Evolutionary conservation across 352 stramenopile species (phyloP).

Genomic region (Globisporangium apiculatum): DNA sequence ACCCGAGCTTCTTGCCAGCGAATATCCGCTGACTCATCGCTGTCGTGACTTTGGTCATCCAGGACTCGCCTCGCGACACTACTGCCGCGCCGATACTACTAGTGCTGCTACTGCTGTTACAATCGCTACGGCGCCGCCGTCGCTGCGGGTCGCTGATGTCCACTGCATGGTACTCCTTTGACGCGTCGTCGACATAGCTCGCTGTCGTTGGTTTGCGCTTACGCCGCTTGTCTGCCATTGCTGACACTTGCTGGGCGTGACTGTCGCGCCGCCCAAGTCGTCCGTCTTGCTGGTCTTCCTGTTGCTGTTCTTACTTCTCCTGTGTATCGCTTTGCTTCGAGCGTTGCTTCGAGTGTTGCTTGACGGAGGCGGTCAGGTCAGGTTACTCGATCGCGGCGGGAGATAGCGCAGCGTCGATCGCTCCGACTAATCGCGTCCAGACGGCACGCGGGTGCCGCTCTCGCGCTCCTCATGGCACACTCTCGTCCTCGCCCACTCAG

Average conservation of each 20-base stretch:
- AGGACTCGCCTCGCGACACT: conserved; percentile 34
- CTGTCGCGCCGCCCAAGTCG: conserved; percentile 7
- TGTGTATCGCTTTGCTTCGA: no score
- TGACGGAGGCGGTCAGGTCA: no score
- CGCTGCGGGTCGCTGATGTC: conserved; percentile 12
- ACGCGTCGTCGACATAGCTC: conserved; percentile 19
- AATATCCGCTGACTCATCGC: conserved; percentile 65
- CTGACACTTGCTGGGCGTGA: conserved; percentile 2
- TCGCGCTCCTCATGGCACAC: no score
- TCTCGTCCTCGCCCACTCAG: no score
- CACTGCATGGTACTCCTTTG: conserved; percentile 31
- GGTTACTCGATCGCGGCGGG: no score
- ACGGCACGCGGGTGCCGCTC: no score
- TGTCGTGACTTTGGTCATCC: conserved; percentile 55
- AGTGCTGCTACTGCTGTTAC: conserved; percentile 10
- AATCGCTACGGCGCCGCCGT: conserved; percentile 20
- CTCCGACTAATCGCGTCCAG: no score
- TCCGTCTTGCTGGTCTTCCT: neutral
- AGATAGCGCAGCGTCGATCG: no score
- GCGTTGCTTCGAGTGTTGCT: no score
- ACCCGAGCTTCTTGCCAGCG: conserved; percentile 34
- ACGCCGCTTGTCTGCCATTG: conserved; percentile 34
- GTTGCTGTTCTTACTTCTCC: neutral
- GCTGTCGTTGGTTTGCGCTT: conserved; percentile 20
- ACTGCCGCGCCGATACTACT: conserved; percentile 6